phyloP scores from a whole-genome alignment of 768 basidiomycete species.

The Rhizopogon salebrosus region DNA sequence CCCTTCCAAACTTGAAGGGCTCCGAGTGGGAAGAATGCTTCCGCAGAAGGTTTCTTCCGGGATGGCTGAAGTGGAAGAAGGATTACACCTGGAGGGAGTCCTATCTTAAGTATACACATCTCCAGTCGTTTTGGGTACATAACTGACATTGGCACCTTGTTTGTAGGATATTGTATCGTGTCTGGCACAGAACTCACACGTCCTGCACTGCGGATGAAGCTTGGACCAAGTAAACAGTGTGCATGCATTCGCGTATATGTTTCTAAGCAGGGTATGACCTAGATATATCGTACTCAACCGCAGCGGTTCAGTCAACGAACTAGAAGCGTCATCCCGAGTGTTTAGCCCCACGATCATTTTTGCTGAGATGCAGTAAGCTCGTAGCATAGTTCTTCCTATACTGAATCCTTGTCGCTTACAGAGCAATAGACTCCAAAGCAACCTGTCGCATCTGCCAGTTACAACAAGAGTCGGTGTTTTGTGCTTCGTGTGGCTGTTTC shows the following conservation, averaged over 20 bases:
- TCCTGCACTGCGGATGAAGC: constrained; percentile 76
- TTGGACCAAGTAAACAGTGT: constrained; percentile 65
- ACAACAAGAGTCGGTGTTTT: constrained; percentile 50
- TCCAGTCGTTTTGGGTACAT: constrained; percentile 4
- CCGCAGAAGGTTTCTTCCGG: constrained; percentile 63
- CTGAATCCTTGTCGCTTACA: background rate
- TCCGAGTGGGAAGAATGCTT: constrained; percentile 76
- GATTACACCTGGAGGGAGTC: constrained; percentile 58
- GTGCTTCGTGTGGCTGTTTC: constrained; percentile 3
- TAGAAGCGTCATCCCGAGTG: constrained; percentile 59
- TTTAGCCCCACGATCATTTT: constrained; percentile 67
- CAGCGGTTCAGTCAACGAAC: constrained; percentile 68
- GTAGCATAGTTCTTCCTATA: background rate
- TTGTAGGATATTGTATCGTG: constrained; percentile 51
- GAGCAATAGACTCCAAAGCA: constrained; percentile 54
- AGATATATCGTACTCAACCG: constrained; percentile 76
- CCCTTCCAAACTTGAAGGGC: constrained; percentile 61
- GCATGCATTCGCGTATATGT: constrained; percentile 4
- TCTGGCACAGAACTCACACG: constrained; percentile 64
- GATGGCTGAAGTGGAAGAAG: constrained; percentile 70
- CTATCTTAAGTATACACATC: constrained; percentile 54
- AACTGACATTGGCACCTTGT: constrained; percentile 7
- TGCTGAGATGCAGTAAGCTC: constrained; percentile 67
- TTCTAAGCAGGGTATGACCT: constrained; percentile 1
- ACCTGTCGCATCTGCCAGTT: constrained; percentile 63